These are phyloP conservation scores for Apophysomyces elegans DNA, from an alignment of 371 early-diverging fungal species.

Conservation along the genomic window DNA sequence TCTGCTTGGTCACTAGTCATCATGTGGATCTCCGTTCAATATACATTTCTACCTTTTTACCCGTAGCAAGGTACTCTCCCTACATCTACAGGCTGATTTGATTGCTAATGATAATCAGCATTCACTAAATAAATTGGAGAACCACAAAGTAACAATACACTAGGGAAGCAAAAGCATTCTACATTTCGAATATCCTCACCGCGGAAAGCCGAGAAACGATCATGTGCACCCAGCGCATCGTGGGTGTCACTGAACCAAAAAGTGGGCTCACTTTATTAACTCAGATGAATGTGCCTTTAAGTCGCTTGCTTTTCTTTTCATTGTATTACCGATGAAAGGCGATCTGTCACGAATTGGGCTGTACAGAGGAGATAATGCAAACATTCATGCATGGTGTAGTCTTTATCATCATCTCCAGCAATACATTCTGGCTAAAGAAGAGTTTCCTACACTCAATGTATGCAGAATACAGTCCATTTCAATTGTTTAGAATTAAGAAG, in stretches of 20 bases:
- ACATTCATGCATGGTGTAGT: slow-evolving; percentile 6
- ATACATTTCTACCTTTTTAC: too few relatives aligned
- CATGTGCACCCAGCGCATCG: neutral
- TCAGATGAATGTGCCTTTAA: neutral
- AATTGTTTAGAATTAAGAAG: neutral
- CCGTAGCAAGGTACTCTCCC: too few relatives aligned
- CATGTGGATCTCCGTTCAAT: too few relatives aligned
- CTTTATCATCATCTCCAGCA: too few relatives aligned
- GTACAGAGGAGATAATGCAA: neutral
- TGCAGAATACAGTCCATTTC: neutral
- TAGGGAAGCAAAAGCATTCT: too few relatives aligned
- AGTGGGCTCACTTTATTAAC: slow-evolving; percentile 6
- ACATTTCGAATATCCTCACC: neutral
- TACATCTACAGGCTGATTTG: too few relatives aligned
- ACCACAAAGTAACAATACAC: too few relatives aligned
- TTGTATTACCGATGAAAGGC: neutral
- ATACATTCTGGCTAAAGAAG: too few relatives aligned
- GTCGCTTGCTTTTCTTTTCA: neutral
- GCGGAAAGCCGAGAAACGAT: neutral
- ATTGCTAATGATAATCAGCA: too few relatives aligned
- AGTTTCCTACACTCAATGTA: too few relatives aligned
- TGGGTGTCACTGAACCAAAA: neutral
- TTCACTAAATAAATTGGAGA: too few relatives aligned
- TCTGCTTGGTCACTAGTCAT: too few relatives aligned
- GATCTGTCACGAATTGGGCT: neutral